Base-by-base conservation (phyloP, 441 rosid genomes). In the Brassica hybrid region DNA sequence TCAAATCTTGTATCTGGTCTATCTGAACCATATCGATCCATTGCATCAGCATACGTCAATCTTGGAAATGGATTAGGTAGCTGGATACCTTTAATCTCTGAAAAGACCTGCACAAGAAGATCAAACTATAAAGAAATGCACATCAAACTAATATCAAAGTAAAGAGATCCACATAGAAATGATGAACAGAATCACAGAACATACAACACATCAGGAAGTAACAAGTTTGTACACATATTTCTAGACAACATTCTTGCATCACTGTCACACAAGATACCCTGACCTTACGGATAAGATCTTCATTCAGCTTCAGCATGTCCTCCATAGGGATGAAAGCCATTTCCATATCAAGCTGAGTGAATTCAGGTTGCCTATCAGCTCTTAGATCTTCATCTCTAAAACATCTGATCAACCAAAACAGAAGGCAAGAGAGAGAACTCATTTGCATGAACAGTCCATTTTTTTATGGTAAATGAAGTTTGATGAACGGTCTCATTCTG, bases 351-450 rank as follows among this genome's bases (percentile, higher is more conserved):
- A 96, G 96, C 86, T 96, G 98, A 48, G 97, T 96, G 86, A 96
- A 96, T 81, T 96, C 98, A 52, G 99, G 98, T 79, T 96, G 99
- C 69, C 99, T 92, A 82, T 96, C 99, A 30, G 97, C 98, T 86
- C 99, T 92, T 71, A 93, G 83, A 88, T 93, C 99, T 84, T 96
- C 99, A 83, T 96, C 99, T 81, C 98, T 89, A 84, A 96, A 96
- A 74, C 99, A 96, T 86, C 99, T 96, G 85, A 71, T 60, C 99
- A 95, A 65, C 12, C 32, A 2, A 66, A 71, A 50, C 3, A 71
- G 17, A 69, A 50, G 6, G 17, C 76, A 65, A 69, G 45, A 74
- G 67, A 64, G 34, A 71, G 64, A 13, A 93, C 99, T 45, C 64
- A 58, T 45, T 45, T 32, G n/a, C 62, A 48, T 65, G 18, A 45